A percentile compares a stretch with the other conserved stretches of the same genome.
Conservation (phyloP, 164 flowering plant species). For the Santalum album region DNA sequence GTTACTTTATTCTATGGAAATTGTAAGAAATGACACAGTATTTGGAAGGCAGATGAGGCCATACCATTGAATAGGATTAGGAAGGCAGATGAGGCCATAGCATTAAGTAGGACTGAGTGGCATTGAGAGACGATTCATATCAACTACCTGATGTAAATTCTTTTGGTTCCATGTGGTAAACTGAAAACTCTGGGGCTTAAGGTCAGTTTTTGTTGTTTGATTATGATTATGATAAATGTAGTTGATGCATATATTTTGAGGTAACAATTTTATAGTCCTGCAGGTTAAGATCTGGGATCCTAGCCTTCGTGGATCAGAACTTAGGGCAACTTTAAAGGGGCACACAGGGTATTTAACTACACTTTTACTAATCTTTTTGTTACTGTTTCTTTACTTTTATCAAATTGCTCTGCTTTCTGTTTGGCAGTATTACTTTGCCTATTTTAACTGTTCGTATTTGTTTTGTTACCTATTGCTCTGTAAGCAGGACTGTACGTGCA, state of each 20-base stretch:
- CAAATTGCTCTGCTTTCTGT: neutral
- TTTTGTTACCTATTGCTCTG: conserved; percentile 6
- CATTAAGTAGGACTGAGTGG: too few relatives aligned
- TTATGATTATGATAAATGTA: too few relatives aligned
- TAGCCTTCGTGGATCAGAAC: conserved; percentile 92
- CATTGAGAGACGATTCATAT: too few relatives aligned
- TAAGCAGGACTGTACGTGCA: conserved; percentile 70
- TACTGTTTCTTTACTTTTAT: neutral
- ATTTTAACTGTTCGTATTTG: neutral
- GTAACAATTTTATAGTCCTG: conserved; percentile 7
- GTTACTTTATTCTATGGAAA: too few relatives aligned
- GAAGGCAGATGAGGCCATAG: too few relatives aligned
- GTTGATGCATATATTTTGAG: neutral
- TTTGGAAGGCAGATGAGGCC: too few relatives aligned
- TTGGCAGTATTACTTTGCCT: neutral
- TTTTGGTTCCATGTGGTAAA: too few relatives aligned
- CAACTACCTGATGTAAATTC: too few relatives aligned
- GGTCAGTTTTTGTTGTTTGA: too few relatives aligned
- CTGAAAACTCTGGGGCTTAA: too few relatives aligned
- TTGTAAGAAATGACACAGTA: too few relatives aligned
- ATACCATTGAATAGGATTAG: too few relatives aligned
- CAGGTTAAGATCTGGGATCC: conserved; percentile 99
- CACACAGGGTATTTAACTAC: conserved; percentile 52
- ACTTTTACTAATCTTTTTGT: neutral
- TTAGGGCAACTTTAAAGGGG: conserved; percentile 79